Percentiles rank a stretch among this genome's conserved stretches.
These are phyloP conservation scores for Leccinum angustisporum DNA, from an alignment of 1,284 basidiomycete genomes.

Conservation along the genomic window DNA sequence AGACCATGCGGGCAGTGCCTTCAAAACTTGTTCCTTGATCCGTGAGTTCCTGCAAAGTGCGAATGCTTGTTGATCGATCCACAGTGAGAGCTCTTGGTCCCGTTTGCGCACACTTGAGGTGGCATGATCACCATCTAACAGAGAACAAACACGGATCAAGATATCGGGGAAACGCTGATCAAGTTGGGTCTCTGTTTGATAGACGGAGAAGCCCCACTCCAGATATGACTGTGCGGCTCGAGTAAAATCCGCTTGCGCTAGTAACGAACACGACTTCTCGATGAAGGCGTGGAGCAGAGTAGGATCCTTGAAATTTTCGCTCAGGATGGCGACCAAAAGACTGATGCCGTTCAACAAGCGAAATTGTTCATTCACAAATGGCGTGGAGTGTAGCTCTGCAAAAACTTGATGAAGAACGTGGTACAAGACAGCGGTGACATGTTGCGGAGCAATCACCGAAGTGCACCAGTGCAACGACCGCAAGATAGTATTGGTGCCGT, in stretches of 20 bases:
- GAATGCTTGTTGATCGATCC: slow-evolving; percentile 60
- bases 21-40: slow-evolving; percentile 46
- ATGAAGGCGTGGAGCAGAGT: slow-evolving; percentile 67
- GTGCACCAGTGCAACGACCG: slow-evolving; percentile 61
- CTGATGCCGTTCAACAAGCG: slow-evolving; percentile 75
- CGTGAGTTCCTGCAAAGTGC: slow-evolving; percentile 40
- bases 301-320: slow-evolving; percentile 53
- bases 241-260: slow-evolving; percentile 70
- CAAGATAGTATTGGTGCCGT: slow-evolving; percentile 49
- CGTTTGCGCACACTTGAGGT: slow-evolving; percentile 34
- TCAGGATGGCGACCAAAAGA: slow-evolving; percentile 66
- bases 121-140: slow-evolving; percentile 50
- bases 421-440: slow-evolving; percentile 60
- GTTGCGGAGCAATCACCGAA: slow-evolving; percentile 37
- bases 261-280: slow-evolving; percentile 63
- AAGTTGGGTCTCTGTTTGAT: slow-evolving; percentile 38
- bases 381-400: slow-evolving; percentile 61
- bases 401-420: slow-evolving; percentile 78
- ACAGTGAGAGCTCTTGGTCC: slow-evolving; percentile 52
- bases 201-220: slow-evolving; percentile 69
- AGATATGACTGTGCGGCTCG: slow-evolving; percentile 72
- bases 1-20: slow-evolving; percentile 74
- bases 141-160: slow-evolving; percentile 61
- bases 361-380: slow-evolving; percentile 86
- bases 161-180: slow-evolving; percentile 62